Percentiles rank a stretch among this genome's conserved stretches.
phyloP scores from a whole-genome alignment of 2,329 filamentous ascomycete species.

The Mycocentrospora acerina region DNA sequence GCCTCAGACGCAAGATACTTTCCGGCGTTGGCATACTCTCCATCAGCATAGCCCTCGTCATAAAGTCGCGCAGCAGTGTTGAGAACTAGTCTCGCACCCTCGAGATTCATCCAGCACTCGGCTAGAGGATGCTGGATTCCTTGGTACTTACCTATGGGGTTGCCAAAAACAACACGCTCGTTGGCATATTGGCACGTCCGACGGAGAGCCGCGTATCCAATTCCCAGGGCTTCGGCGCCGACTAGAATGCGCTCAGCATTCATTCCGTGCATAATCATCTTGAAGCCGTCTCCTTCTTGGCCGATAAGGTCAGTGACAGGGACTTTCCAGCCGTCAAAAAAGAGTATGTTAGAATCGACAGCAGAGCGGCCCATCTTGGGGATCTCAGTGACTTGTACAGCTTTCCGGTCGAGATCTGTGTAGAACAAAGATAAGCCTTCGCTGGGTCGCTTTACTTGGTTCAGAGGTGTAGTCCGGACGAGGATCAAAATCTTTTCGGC shows the following conservation, averaged over 20 bases:
- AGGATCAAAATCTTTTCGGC: no score
- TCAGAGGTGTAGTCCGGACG: conserved; percentile 69
- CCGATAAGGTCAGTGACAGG: conserved; percentile 67
- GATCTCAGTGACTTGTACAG: conserved; percentile 68
- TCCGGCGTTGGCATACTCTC: conserved; percentile 55
- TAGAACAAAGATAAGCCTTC: conserved; percentile 78
- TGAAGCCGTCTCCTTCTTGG: conserved; percentile 72
- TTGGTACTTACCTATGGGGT: conserved; percentile 60
- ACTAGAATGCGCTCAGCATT: conserved; percentile 50
- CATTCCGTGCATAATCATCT: conserved; percentile 57
- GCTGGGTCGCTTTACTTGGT: conserved; percentile 66
- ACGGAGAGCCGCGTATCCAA: conserved; percentile 67
- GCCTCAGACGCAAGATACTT: conserved; percentile 62
- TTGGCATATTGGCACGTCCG: conserved; percentile 47
- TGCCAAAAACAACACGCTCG: conserved; percentile 55
- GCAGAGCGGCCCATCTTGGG: conserved; percentile 84
- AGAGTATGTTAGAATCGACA: conserved; percentile 81
- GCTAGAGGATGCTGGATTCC: conserved; percentile 60
- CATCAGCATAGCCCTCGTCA: conserved; percentile 52
- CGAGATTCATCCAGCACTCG: conserved; percentile 59
- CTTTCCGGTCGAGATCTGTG: conserved; percentile 66
- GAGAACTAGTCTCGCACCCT: conserved; percentile 60
- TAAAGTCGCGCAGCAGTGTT: conserved; percentile 61
- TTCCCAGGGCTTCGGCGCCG: conserved; percentile 74
- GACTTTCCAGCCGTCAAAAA: conserved; percentile 76